phyloP scores from a whole-genome alignment of 768 basidiomycete species.

The Russula compacta region DNA sequence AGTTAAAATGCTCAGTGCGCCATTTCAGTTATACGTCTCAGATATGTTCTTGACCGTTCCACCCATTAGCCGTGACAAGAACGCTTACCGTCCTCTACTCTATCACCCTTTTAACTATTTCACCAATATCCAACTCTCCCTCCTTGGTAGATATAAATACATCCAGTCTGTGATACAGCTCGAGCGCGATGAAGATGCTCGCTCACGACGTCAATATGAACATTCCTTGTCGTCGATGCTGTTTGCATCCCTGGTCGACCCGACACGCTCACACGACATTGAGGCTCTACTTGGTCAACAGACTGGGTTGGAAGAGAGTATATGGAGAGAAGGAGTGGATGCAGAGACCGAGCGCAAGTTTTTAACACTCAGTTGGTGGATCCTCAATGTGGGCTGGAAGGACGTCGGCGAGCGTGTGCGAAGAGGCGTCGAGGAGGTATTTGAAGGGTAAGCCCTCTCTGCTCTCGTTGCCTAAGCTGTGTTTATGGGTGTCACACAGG shows the following conservation, averaged over 20 bases:
- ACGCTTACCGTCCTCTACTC: conserved; percentile 83
- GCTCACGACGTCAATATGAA: conserved; percentile 36
- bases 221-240: conserved; percentile 33
- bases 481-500: conserved; percentile 31
- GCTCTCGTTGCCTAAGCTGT: not conserved
- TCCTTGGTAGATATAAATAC: conserved; percentile 78
- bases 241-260: conserved; percentile 20
- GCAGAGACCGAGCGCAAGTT: conserved; percentile 73
- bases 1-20: conserved; percentile 76
- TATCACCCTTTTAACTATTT: conserved; percentile 77
- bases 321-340: conserved; percentile 30
- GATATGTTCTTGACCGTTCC: conserved; percentile 1
- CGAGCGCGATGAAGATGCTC: conserved; percentile 49
- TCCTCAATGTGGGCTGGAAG: conserved; percentile 87
- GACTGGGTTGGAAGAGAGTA: conserved; percentile 21
- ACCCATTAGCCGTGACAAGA: conserved; percentile 68
- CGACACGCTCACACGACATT: conserved; percentile 21
- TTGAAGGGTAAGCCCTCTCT: conserved; percentile 56
- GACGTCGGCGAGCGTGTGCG: conserved; percentile 67
- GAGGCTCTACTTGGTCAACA: conserved; percentile 25
- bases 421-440: conserved; percentile 69
- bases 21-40: not conserved
- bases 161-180: conserved; percentile 54
- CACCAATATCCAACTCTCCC: conserved; percentile 75
- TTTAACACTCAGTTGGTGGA: conserved; percentile 88